Base-by-base conservation (phyloP, 2,329 filamentous ascomycete species). In the Pseudofabraea citricarpa region DNA sequence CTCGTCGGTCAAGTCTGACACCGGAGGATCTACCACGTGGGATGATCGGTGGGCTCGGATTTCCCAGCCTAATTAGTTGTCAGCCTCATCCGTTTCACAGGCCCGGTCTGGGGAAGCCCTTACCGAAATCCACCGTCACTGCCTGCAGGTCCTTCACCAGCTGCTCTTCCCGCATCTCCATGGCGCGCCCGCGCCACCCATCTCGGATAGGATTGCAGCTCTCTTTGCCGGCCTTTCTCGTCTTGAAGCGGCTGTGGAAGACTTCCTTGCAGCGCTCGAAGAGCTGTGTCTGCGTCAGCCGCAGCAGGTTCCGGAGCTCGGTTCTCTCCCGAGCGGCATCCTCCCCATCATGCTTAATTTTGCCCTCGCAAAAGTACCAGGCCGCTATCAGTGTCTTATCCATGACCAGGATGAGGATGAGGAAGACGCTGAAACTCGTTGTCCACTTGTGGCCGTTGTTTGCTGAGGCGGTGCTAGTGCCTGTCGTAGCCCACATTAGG, bases 161-260 rank as follows among this genome's bases (percentile, higher is more conserved):
- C 44, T 2, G 47, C 18, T 38, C 52, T 55, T 19, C 22, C 52
- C 51, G 22, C 49, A 54, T 53, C 13, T 49, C 48, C 10, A 56
- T 45, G 10, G 21, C 19, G 15, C 35, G 18, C 5, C 35, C 35
- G 19, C 21, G 21, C 35, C 35, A 37, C 19, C 56, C 56, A 47
- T 61, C 58, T 37, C 57, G 51, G 22, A 61, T 58, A 2, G 58
- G 57, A 43, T 60, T 61, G 42, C 54, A 60, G 9, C 56, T 53
- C 48, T 59, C 57, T 45, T 58, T 61, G 3, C 56, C 58, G 6
- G 52, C 55, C 42, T 61, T 61, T 24, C 56, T 47, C 26, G 56
- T 61, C 43, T 61, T 61, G 49, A 60, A 61, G 19, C 55, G 57
- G 48, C 57, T 58, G 41, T 61, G 58, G 40, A 60, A 59, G 21